Conservation (phyloP, 805 yeast genomes). For the Pichia deserticola region DNA sequence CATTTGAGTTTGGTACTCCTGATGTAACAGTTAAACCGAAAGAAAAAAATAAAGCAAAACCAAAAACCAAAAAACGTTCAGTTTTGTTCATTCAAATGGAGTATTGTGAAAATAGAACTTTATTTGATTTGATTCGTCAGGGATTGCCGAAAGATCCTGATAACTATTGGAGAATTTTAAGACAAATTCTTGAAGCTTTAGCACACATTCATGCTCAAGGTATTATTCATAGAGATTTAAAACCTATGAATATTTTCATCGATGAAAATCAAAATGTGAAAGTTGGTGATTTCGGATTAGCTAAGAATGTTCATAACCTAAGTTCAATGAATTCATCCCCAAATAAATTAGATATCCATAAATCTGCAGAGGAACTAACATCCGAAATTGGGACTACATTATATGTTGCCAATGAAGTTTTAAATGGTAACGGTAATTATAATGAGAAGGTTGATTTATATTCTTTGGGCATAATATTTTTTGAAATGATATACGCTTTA, state of each 20-base stretch:
- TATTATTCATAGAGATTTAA: slow-evolving; percentile 89
- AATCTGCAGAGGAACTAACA: slow-evolving; percentile 64
- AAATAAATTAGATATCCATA: slow-evolving; percentile 14
- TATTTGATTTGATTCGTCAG: slow-evolving; percentile 72
- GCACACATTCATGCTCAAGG: slow-evolving; percentile 90
- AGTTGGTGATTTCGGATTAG: slow-evolving; percentile 96
- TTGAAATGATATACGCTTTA: slow-evolving; percentile 85
- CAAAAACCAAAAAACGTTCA: slow-evolving; percentile 36
- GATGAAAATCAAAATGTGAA: slow-evolving; percentile 85
- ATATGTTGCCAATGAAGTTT: slow-evolving; percentile 86
- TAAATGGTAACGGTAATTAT: slow-evolving; percentile 65
- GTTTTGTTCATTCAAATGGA: slow-evolving; percentile 96
- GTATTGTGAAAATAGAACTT: slow-evolving; percentile 91
- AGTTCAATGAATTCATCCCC: slow-evolving; percentile 4
- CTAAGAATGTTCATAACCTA: slow-evolving; percentile 71
- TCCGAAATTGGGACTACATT: slow-evolving; percentile 92
- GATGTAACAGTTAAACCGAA: slow-evolving; percentile 8
- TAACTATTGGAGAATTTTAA: slow-evolving; percentile 83
- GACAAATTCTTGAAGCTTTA: slow-evolving; percentile 85
- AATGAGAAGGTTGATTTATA: slow-evolving; percentile 95
- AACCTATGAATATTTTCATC: slow-evolving; percentile 92
- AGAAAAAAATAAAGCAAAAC: slow-evolving; percentile 12
- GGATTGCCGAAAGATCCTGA: slow-evolving; percentile 63
- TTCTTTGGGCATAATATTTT: slow-evolving; percentile 88
- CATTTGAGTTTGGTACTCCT: slow-evolving; percentile 25